Evolutionary conservation across 176 grass and related monocot genomes (phyloP), one percentile per base, ranked within the genome.

Genomic region (Elaeis guineensis): DNA sequence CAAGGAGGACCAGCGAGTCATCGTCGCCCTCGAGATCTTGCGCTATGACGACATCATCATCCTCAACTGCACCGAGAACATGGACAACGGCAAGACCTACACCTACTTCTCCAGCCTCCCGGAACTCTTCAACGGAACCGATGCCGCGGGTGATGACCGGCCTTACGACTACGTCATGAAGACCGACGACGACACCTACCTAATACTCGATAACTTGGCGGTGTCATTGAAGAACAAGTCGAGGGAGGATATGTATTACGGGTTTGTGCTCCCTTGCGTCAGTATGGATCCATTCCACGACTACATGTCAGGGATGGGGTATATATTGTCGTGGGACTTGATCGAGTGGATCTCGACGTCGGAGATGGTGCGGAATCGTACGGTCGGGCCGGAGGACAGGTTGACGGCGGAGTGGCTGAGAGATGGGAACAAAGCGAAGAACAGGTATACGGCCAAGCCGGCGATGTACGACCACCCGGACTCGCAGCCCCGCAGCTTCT

Each of bases 241-340:
- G 71, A 54, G 75, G 61, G 74, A 87, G 55, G 91, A 90, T 72
- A 67, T 77, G 74, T 90, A 90, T 72, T 77, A 72, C 25, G 86
- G 86, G 17, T 69, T 74, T 5, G 80, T 70, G 12, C 70, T 90
- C 0, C 83, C 91, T 17, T 75, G 90, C 68, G 17, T 32, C 55
- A 5, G 4, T 22, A 30, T 79, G 21, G 22, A 79, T 79, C 29
- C 49, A 19, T 23, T 25, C 50, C 61, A 39, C 32, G 32, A 39
- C 32, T 96, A 81, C 75, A 90, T 90, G 86, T 80, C 86, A 25
- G 91, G 91, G 18, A 90, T 90, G 91, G 86, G 80, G 2, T 90
- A 96, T 72, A n/a, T 79, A 8, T 57, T 96, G 11, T 96, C 91
- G 2, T 90, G 91, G 86, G 91, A 96, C 64, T 71, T 96, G 60